Conservation (phyloP, 192 early-diverging fungal species). For the Coemansia sp. region DNA sequence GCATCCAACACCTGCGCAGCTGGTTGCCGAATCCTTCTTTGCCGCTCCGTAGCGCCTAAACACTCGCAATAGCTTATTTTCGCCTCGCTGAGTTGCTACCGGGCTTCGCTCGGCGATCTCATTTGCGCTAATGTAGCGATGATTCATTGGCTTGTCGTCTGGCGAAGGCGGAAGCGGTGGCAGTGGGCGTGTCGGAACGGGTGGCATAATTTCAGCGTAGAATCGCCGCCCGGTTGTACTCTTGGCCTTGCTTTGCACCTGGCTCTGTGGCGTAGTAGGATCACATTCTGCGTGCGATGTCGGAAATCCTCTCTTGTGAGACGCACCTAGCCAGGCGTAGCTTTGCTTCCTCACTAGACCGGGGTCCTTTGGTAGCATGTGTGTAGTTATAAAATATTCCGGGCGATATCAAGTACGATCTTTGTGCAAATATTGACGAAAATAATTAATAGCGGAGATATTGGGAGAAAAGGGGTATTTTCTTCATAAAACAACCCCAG, state of each 20-base stretch:
- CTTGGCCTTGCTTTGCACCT: not conserved
- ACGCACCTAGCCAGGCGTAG: not conserved
- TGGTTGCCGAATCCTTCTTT: not conserved
- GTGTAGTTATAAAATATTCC: not conserved
- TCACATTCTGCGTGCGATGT: not conserved
- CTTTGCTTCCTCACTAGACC: not conserved
- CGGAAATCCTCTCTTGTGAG: not conserved
- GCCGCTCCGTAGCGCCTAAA: not conserved
- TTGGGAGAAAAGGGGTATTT: not conserved
- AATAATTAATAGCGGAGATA: not conserved
- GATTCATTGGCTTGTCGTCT: not conserved
- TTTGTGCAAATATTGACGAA: not conserved
- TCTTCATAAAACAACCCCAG: not conserved
- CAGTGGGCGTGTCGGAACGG: not conserved
- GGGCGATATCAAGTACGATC: not conserved
- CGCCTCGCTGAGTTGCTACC: not conserved
- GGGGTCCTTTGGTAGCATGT: not conserved
- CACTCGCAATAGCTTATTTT: not conserved
- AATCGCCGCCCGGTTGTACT: not conserved
- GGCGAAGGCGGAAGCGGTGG: not conserved
- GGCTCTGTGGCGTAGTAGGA: not conserved
- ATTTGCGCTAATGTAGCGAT: not conserved
- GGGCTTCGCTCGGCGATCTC: not conserved
- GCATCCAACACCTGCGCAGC: not conserved
- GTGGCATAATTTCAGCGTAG: slow-evolving; percentile 11